Percentiles rank a stretch among this genome's conserved stretches.
phyloP scores from a whole-genome alignment of 1,284 basidiomycete genomes.

The Leccinum huronense region DNA sequence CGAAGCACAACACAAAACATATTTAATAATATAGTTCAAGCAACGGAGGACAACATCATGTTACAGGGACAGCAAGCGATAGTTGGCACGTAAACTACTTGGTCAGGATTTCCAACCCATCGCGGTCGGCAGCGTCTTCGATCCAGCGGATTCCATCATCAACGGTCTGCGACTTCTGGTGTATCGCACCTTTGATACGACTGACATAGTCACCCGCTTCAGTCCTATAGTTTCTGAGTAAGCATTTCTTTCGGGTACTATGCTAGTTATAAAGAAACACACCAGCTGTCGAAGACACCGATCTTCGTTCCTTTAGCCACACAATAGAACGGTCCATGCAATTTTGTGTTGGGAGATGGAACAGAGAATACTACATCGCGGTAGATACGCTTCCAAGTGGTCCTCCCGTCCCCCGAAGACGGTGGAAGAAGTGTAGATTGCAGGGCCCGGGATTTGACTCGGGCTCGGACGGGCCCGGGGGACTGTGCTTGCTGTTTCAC shows the following conservation, averaged over 20 bases:
- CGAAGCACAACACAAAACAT: too few species aligned
- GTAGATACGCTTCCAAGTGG: neutral
- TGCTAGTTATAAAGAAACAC: neutral
- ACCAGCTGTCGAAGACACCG: neutral
- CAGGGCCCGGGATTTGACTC: neutral
- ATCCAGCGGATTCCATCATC: neutral
- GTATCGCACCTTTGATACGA: neutral
- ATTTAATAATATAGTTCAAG: too few species aligned
- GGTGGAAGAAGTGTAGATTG: neutral
- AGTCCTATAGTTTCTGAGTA: neutral
- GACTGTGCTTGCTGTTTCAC: too few species aligned
- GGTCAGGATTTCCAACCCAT: neutral
- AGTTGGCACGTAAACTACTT: neutral
- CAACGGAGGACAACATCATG: too few species aligned
- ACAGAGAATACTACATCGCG: neutral
- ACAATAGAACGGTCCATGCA: neutral
- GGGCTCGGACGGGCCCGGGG: too few species aligned
- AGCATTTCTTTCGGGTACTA: neutral
- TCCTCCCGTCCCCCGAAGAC: neutral
- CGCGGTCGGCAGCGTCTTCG: neutral
- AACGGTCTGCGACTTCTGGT: neutral
- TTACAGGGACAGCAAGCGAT: too few species aligned
- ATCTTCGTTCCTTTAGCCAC: neutral
- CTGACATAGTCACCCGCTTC: neutral
- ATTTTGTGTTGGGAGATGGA: neutral